Base-by-base conservation (phyloP, 495 filamentous ascomycete species). In the Penicillium ochrochloron region DNA sequence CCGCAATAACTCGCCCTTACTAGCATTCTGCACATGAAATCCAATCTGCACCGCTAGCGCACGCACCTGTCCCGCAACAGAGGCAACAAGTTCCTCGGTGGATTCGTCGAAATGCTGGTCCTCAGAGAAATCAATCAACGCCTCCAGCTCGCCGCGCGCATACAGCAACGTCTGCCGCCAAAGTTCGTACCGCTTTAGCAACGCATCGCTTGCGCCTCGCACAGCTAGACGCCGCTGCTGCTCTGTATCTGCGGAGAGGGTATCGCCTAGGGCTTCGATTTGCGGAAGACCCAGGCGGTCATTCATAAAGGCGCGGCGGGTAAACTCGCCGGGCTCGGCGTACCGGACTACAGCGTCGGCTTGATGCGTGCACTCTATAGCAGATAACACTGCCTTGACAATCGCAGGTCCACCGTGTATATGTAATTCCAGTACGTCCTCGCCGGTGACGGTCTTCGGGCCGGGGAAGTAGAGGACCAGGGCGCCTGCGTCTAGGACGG, bases 31-130 rank as follows among this genome's bases (percentile, higher is more conserved):
- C 61, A 90, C 85, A 75, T 94, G 90, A 33, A 87, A 73, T 23
- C 77, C 74, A 60, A 99, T 87, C 61, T 86, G 85, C 42, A 75
- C 67, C 56, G 82, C 76, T 53, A 99, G 83, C 4, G 67, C 72
- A 15, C 71, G 66, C 11, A 97, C 86, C 66, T 92, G 85, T 14
- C 60, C 67, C 23, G 87, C 83, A 29, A 97, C 92, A 34, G 86
- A 91, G 2, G 66, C 70, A 6, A 93, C 81, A 33, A 98, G 80
- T 61, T 89, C 86, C 8, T 82, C 78, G 0, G 93, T 90, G 2
- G 92, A 90, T 70, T 97, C 93, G 59, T 97, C 94, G 66, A 99
- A 97, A 79, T 97, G 89, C 76, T 98, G 94, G 70, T 98, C 96
- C 76, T 99, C 95, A 1, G 90, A 89, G 74, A 99, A 99, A 72